Conservation (phyloP, 1,139 yeast species). For the Wickerhamomyces sp. region DNA sequence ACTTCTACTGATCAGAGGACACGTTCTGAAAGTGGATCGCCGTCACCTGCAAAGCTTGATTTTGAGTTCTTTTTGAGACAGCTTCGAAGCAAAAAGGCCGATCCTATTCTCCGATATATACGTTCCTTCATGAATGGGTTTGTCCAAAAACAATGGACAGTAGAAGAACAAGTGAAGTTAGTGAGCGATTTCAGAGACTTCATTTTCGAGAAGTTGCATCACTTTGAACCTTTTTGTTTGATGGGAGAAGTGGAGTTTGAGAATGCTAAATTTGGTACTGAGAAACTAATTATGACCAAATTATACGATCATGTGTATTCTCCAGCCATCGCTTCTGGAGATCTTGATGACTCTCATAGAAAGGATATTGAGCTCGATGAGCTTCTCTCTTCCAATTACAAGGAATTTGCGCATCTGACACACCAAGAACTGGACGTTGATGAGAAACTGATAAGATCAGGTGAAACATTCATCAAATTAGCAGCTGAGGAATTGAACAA, state of each 20-base stretch:
- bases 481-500: conserved; percentile 73
- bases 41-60: conserved; percentile 44
- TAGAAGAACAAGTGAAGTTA: conserved; percentile 73
- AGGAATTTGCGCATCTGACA: conserved; percentile 69
- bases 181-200: conserved; percentile 70
- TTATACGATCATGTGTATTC: conserved; percentile 76
- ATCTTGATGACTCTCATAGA: conserved; percentile 44
- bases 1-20: background rate
- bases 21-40: background rate
- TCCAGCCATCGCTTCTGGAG: conserved; percentile 54
- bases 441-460: conserved; percentile 36
- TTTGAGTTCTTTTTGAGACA: conserved; percentile 76
- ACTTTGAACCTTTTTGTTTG: conserved; percentile 70
- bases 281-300: conserved; percentile 87
- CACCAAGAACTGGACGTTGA: conserved; percentile 81
- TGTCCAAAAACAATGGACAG: conserved; percentile 53
- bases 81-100: conserved; percentile 71
- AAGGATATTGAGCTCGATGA: conserved; percentile 64
- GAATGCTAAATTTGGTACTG: conserved; percentile 87
- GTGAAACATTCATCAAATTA: conserved; percentile 59
- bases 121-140: conserved; percentile 78
- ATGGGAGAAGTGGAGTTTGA: conserved; percentile 58
- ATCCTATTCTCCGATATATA: conserved; percentile 83
- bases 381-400: conserved; percentile 50
- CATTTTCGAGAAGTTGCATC: conserved; percentile 59